phyloP scores from a whole-genome alignment of 2,329 filamentous ascomycete genomes.

The Trichophyton mentagrophytes region DNA sequence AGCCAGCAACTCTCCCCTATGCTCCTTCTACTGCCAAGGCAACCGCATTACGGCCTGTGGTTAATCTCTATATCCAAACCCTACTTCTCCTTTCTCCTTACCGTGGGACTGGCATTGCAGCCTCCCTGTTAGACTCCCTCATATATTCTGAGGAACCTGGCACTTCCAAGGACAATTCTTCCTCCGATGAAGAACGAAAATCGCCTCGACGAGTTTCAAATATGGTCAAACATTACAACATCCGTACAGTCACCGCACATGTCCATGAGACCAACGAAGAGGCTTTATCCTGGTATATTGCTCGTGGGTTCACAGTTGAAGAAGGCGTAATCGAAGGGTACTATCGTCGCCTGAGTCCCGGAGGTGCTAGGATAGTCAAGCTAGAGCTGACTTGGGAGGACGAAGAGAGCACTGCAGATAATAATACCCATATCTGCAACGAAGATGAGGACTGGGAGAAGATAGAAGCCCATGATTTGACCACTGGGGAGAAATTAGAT shows the following conservation, averaged over 20 bases:
- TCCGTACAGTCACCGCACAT: constrained; percentile 45
- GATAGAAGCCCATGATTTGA: constrained; percentile 26
- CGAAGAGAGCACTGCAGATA: constrained; percentile 8
- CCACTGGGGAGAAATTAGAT: constrained; percentile 21
- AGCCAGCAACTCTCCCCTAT: constrained; percentile 17
- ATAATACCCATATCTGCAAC: background rate
- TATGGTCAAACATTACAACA: constrained; percentile 37
- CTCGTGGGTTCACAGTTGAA: constrained; percentile 43
- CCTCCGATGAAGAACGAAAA: constrained; percentile 6
- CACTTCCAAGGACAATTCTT: constrained; percentile 6
- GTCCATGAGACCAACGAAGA: constrained; percentile 52
- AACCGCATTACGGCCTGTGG: constrained; percentile 14
- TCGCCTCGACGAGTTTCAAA: constrained; percentile 18
- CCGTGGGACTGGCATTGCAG: constrained; percentile 45
- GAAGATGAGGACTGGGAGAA: constrained; percentile 34
- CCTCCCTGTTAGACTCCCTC: constrained; percentile 39
- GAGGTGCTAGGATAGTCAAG: constrained; percentile 39
- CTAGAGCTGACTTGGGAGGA: constrained; percentile 23
- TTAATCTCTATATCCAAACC: constrained; percentile 49
- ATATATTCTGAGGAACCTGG: constrained; percentile 18
- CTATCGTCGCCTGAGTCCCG: constrained; percentile 46
- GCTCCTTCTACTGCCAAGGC: constrained; percentile 12
- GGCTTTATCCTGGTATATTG: constrained; percentile 47
- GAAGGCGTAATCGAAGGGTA: constrained; percentile 42
- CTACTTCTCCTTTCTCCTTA: constrained; percentile 48